phyloP scores from a whole-genome alignment of 2,329 filamentous ascomycete species.

The Pleochaeta shiraiana region DNA sequence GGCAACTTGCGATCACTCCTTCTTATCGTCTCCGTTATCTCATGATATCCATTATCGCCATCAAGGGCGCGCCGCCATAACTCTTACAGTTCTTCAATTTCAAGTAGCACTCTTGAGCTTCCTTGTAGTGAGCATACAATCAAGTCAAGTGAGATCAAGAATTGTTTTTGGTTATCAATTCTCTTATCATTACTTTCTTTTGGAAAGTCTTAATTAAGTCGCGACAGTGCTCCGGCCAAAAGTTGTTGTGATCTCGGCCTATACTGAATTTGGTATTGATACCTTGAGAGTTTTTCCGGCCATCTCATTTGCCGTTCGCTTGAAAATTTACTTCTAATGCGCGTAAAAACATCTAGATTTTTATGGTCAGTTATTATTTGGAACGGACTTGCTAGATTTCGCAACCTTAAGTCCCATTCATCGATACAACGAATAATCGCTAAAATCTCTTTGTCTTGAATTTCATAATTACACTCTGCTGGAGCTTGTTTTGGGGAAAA shows the following conservation, averaged over 20 bases:
- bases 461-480: neutral
- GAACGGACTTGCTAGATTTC: neutral
- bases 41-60: neutral
- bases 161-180: neutral
- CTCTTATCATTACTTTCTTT: neutral
- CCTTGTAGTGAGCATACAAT: neutral
- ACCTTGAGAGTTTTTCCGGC: neutral
- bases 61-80: neutral
- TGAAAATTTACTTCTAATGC: neutral
- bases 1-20: neutral
- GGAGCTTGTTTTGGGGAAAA: neutral
- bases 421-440: neutral
- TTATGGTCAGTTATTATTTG: neutral
- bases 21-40: neutral
- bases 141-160: neutral
- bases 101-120: neutral
- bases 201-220: neutral
- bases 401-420: neutral
- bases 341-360: neutral
- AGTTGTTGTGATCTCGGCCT: neutral
- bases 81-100: neutral
- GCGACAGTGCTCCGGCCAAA: neutral
- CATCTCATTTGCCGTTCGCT: neutral
- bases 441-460: neutral
- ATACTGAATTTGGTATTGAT: neutral